A percentile compares a stretch with the other conserved stretches of the same genome.
Conservation (phyloP, 2,329 filamentous ascomycete genomes). For the Diaporthe sp. region DNA sequence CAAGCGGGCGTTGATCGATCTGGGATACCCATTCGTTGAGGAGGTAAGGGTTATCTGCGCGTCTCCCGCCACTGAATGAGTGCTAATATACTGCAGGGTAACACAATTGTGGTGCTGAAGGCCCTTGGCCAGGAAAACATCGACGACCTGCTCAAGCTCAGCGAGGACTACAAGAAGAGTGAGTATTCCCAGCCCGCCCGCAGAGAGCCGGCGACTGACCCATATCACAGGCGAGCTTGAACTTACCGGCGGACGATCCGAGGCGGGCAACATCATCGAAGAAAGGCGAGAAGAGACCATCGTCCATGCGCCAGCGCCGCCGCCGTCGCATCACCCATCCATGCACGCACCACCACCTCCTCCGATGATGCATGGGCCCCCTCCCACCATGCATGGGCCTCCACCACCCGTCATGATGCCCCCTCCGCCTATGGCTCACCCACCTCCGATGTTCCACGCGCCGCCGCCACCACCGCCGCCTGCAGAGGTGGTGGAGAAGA, state of each 20-base stretch:
- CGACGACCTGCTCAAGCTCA: constrained; percentile 87
- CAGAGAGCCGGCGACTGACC: constrained; percentile 10
- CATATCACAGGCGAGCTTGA: constrained; percentile 58
- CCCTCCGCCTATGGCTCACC: constrained; percentile 47
- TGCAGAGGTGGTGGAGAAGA: constrained; percentile 59
- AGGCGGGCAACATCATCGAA: constrained; percentile 56
- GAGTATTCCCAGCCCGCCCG: constrained; percentile 44
- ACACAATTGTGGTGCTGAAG: constrained; percentile 84
- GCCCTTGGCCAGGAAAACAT: constrained; percentile 93
- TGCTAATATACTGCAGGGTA: constrained; percentile 72
- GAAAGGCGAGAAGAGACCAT: constrained; percentile 63
- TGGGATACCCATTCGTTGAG: constrained; percentile 89
- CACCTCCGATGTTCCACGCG: constrained; percentile 35
- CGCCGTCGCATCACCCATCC: constrained; percentile 40
- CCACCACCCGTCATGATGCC: constrained; percentile 44
- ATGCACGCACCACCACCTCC: constrained; percentile 22
- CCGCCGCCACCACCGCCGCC: constrained; percentile 50
- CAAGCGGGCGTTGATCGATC: constrained; percentile 83
- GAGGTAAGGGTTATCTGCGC: constrained; percentile 70
- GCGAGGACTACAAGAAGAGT: constrained; percentile 81
- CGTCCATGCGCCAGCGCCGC: constrained; percentile 49
- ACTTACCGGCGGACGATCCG: constrained; percentile 60
- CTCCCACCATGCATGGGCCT: constrained; percentile 28
- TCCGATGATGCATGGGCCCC: constrained; percentile 26
- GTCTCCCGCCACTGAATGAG: not conserved